Evolutionary conservation across 306 rosid genomes (phyloP).

Genomic region (Glycine tomentella): DNA sequence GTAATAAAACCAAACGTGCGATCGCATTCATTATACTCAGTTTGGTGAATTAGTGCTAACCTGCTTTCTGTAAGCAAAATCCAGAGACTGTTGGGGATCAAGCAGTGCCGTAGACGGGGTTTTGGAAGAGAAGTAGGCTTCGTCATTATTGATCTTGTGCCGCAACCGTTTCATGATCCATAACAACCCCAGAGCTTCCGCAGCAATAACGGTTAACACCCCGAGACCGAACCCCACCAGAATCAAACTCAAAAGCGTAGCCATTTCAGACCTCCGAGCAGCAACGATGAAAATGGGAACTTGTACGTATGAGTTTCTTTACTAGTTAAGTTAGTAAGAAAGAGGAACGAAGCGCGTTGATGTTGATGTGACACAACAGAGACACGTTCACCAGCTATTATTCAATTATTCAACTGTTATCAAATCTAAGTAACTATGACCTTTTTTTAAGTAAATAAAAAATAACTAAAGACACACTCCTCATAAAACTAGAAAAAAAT

Average conservation of each 20-base stretch:
- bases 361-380: background rate
- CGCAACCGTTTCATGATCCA: constrained; percentile 64
- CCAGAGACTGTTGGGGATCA: constrained; percentile 69
- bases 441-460: background rate
- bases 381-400: background rate
- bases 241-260: constrained; percentile 44
- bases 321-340: background rate
- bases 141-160: constrained; percentile 46
- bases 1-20: background rate
- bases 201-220: constrained; percentile 59
- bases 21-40: background rate
- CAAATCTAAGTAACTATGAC: background rate
- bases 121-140: constrained; percentile 38
- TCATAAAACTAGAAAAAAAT: background rate
- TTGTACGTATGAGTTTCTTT: background rate
- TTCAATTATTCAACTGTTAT: background rate
- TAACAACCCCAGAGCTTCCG: constrained; percentile 59
- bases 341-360: constrained; percentile 35
- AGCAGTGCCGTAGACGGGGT: constrained; percentile 33
- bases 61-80: constrained; percentile 68
- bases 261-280: constrained; percentile 30
- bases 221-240: constrained; percentile 74
- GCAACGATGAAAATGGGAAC: background rate
- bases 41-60: constrained; percentile 16
- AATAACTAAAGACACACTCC: background rate